Base-by-base conservation (phyloP, 306 rosid genomes). In the Erythrophleum fordii region DNA sequence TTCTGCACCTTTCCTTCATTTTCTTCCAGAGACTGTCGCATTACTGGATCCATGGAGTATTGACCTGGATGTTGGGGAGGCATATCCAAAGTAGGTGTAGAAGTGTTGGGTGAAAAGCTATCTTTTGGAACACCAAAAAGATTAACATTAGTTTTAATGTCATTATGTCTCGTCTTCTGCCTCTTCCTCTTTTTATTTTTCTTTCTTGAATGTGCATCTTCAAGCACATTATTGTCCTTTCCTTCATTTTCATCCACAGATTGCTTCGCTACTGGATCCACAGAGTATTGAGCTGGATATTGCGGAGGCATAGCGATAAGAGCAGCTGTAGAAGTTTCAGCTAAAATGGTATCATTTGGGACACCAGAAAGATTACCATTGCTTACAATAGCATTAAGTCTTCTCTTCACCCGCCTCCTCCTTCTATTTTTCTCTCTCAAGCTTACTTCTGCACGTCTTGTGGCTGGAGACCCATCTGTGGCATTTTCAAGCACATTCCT, bases 51-150 rank as follows among this genome's bases (percentile, higher is more conserved):
- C 42, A 51, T 53, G 69, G 73, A 45, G 71, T 45, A 31, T 76
- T 79, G 71, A 59, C 66, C 76, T n/a, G 73, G 55, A 85, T 70
- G 82, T 73, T 72, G 72, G 3, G 76, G 29, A 58, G 84, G 73
- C 64, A 76, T 71, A 77, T 73, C 79, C 18, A 49, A 26, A 44
- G 71, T 82, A 26, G 69, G 67, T 20, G 55, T 20, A 53, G 56
- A 73, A 77, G 46, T 14, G 73, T 87, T 75, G 44, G 64, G 35
- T 35, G 55, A 82, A 46, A 80, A 77, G 29, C 22, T 46, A 73
- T 71, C 79, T 34, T 65, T 80, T 34, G 80, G 82, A 73, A 23
- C 18, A 59, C 44, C 55, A 65, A 75, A 65, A 69, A 22, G 58
- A 48, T 49, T 72, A 46, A 67, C 76, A 76, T 62, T 72, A 70